These are phyloP conservation scores for Xylaria venustula DNA, from an alignment of 495 filamentous ascomycete genomes.

Conservation along the genomic window DNA sequence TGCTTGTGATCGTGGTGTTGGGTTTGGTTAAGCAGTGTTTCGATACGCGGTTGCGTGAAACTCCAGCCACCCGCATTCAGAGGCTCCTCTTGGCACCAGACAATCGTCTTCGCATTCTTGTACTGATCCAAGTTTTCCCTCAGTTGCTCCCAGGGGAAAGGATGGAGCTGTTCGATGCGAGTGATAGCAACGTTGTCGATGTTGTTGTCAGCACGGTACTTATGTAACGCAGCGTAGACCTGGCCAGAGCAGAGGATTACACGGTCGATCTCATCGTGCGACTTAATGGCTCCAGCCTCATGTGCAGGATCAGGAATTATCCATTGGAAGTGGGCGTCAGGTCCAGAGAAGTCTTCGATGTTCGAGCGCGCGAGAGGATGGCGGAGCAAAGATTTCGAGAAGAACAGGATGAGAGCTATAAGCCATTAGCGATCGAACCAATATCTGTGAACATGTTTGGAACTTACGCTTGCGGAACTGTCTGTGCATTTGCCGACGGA, in stretches of 20 bases:
- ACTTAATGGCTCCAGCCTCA: slow-evolving; percentile 64
- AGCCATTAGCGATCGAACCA: background rate
- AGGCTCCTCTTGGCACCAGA: slow-evolving; percentile 96
- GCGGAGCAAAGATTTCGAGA: slow-evolving; percentile 91
- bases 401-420: slow-evolving; percentile 89
- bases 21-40: slow-evolving; percentile 90
- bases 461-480: slow-evolving; percentile 97
- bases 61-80: slow-evolving; percentile 95
- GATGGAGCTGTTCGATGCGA: slow-evolving; percentile 94
- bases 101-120: slow-evolving; percentile 92
- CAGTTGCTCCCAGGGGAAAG: slow-evolving; percentile 97
- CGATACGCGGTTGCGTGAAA: slow-evolving; percentile 91
- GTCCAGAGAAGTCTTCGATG: slow-evolving; percentile 81
- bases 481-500: slow-evolving; percentile 95
- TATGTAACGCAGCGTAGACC: slow-evolving; percentile 85
- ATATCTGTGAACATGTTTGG: background rate
- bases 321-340: slow-evolving; percentile 89
- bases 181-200: slow-evolving; percentile 89
- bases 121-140: slow-evolving; percentile 94
- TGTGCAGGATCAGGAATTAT: slow-evolving; percentile 89
- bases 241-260: slow-evolving; percentile 94
- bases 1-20: slow-evolving; percentile 88
- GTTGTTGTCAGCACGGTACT: slow-evolving; percentile 81
- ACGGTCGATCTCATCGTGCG: slow-evolving; percentile 85
- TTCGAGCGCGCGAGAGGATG: slow-evolving; percentile 87